phyloP scores from a whole-genome alignment of 345 rosid species.

The Cardiospermum halicacabum region DNA sequence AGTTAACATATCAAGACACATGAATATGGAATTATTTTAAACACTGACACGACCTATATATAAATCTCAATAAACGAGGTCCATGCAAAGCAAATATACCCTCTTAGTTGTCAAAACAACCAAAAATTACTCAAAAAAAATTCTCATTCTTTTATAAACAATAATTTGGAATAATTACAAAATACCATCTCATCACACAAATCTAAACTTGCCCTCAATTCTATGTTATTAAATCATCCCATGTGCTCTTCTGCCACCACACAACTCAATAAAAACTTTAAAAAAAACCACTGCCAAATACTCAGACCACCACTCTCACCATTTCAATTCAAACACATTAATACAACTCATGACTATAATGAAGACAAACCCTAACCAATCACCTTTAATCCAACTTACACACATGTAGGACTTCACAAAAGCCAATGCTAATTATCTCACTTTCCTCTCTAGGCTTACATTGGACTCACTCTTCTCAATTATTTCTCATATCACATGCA shows the following conservation, averaged over 20 bases:
- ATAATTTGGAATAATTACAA: conserved; percentile 41
- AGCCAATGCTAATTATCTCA: conserved; percentile 30
- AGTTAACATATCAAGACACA: too few relatives aligned
- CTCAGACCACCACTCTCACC: conserved; percentile 24
- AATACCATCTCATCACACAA: conserved; percentile 26
- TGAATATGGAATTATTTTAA: too few relatives aligned
- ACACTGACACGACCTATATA: too few relatives aligned
- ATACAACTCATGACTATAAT: conserved; percentile 27
- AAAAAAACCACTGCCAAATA: background rate
- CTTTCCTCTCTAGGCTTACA: conserved; percentile 20
- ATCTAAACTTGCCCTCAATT: conserved; percentile 26
- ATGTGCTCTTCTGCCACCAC: conserved; percentile 44
- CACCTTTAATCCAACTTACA: conserved; percentile 25
- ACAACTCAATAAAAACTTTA: conserved; percentile 3
- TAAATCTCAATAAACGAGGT: too few relatives aligned
- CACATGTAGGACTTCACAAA: conserved; percentile 20
- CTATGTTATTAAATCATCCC: conserved; percentile 29
- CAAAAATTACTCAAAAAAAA: conserved; percentile 26
- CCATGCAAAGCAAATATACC: conserved; percentile 39
- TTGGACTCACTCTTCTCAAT: background rate
- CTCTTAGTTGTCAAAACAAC: conserved; percentile 37
- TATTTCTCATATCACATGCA: conserved; percentile 5
- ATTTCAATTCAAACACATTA: conserved; percentile 9
- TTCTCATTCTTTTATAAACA: conserved; percentile 27
- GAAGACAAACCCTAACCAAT: conserved; percentile 32